Conservation (phyloP, 768 basidiomycete species). For the Lentinula sp. region DNA sequence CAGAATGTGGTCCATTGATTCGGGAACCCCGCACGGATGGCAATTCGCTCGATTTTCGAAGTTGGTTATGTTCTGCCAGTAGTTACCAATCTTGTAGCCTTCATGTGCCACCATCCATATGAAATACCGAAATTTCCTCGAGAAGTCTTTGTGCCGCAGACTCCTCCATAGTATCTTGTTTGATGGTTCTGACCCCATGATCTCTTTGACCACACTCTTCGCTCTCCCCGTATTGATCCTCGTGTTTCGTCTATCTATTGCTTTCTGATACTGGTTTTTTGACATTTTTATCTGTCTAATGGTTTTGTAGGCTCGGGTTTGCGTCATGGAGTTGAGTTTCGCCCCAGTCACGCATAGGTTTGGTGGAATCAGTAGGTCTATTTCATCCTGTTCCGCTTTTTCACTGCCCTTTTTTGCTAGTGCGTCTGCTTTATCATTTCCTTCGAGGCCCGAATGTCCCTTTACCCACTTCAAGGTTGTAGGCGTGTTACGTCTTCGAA, state of each 20-base stretch:
- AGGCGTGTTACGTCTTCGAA: conserved; percentile 9
- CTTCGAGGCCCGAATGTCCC: conserved; percentile 13
- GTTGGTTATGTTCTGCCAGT: background rate
- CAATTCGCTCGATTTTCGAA: background rate
- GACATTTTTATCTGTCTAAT: background rate
- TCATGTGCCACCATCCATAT: conserved; percentile 3
- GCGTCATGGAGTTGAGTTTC: conserved; percentile 9
- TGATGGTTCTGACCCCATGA: background rate
- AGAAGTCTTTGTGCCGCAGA: conserved; percentile 7
- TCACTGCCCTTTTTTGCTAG: conserved; percentile 13
- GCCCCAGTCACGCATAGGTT: conserved; percentile 10
- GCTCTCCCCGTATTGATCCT: background rate
- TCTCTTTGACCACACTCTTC: background rate
- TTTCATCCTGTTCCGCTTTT: conserved; percentile 8
- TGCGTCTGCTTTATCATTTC: conserved; percentile 19
- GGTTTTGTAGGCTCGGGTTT: conserved; percentile 7
- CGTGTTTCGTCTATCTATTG: background rate
- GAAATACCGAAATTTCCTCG: conserved; percentile 9
- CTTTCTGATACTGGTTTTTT: background rate
- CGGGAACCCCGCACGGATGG: conserved; percentile 9
- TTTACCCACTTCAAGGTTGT: conserved; percentile 21
- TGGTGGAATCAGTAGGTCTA: background rate
- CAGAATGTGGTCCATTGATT: conserved; percentile 24
- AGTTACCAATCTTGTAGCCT: background rate
- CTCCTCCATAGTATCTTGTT: conserved; percentile 4